A percentile compares a stretch with the other conserved stretches of the same genome.
Conservation (phyloP, 1,284 basidiomycete species). For the Neolentinus lepideus region DNA sequence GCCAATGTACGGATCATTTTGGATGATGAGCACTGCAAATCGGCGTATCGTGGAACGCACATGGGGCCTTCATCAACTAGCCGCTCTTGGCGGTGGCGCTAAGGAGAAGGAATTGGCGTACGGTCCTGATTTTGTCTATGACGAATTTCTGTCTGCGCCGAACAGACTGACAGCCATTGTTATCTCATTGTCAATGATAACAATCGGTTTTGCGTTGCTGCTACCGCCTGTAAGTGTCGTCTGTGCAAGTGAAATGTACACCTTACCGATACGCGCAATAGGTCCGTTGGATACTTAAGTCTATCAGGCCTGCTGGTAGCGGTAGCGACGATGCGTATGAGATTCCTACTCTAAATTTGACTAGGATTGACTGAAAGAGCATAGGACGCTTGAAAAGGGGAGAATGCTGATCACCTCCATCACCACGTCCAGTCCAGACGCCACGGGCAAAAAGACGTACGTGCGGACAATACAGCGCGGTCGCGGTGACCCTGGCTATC, state of each 20-base stretch:
- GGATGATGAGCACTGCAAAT: constrained; percentile 59
- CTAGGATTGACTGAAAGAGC: background rate
- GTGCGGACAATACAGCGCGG: constrained; percentile 55
- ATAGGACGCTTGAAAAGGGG: constrained; percentile 50
- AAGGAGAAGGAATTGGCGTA: constrained; percentile 31
- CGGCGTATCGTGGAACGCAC: constrained; percentile 70
- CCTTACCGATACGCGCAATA: constrained; percentile 17
- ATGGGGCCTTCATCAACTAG: constrained; percentile 60
- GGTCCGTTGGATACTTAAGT: constrained; percentile 48
- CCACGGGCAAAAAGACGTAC: constrained; percentile 37
- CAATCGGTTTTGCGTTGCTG: constrained; percentile 27
- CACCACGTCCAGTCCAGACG: constrained; percentile 34
- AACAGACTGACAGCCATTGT: constrained; percentile 36
- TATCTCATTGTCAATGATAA: constrained; percentile 29
- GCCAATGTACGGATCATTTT: constrained; percentile 47
- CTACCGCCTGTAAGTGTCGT: constrained; percentile 31
- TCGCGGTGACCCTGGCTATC: constrained; percentile 78
- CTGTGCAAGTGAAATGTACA: constrained; percentile 3
- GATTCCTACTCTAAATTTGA: background rate
- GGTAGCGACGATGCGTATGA: background rate
- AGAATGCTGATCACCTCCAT: constrained; percentile 51
- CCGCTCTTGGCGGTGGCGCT: constrained; percentile 11
- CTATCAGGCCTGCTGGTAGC: constrained; percentile 29
- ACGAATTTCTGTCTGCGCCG: constrained; percentile 54
- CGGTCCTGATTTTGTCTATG: constrained; percentile 65